These are phyloP conservation scores for Fusarium mundagurra DNA, from an alignment of 2,329 filamentous ascomycete genomes.

Conservation along the genomic window DNA sequence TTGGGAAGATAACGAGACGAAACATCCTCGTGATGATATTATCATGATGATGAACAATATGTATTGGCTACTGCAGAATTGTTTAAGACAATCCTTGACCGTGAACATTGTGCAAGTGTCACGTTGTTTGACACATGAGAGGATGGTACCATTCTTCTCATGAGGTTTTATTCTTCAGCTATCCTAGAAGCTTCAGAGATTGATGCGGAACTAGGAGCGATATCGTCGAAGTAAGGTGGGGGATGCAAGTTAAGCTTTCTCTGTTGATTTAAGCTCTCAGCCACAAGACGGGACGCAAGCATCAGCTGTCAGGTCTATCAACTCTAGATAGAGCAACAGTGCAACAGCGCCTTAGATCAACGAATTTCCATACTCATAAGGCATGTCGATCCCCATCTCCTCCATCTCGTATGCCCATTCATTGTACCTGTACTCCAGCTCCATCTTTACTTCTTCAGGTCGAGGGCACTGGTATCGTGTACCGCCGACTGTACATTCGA, in stretches of 20 bases:
- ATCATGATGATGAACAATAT: too few relatives aligned
- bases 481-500: background rate
- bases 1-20: background rate
- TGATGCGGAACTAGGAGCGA: background rate
- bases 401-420: background rate
- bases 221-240: background rate
- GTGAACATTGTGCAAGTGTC: fast-evolving
- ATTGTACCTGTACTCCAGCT: background rate
- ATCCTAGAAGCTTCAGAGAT: background rate
- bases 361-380: background rate
- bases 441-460: background rate
- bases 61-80: too few relatives aligned
- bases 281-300: background rate
- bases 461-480: background rate
- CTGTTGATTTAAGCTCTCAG: background rate
- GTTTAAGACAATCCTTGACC: too few relatives aligned
- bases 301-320: background rate
- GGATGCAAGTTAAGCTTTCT: background rate
- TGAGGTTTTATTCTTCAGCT: fast-evolving
- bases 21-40: background rate
- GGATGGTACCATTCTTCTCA: background rate
- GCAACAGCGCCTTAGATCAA: background rate
- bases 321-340: background rate
- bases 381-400: background rate
- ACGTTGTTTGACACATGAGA: too few relatives aligned